These are phyloP conservation scores for Viridothelium virens DNA, from an alignment of 495 filamentous ascomycete species.

Conservation along the genomic window DNA sequence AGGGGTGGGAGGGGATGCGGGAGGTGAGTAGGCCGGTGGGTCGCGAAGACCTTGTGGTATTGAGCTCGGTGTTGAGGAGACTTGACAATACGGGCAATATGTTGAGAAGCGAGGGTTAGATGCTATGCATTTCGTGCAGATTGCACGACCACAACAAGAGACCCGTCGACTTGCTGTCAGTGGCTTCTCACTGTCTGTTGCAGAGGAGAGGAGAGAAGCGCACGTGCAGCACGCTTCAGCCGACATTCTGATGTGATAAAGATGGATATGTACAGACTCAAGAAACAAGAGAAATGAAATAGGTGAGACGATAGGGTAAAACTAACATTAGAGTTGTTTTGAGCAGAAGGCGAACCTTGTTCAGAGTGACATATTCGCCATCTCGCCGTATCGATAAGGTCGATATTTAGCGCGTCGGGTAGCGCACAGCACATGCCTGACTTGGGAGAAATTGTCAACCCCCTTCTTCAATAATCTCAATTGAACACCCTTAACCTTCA, in stretches of 20 bases:
- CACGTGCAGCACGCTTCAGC: slow-evolving; percentile 58
- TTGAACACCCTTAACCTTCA: background rate
- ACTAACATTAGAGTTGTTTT: background rate
- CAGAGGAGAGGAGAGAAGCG: slow-evolving; percentile 43
- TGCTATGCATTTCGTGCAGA: slow-evolving; percentile 60
- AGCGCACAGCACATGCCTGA: slow-evolving; percentile 10
- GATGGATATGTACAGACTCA: background rate
- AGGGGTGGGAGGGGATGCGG: slow-evolving; percentile 22
- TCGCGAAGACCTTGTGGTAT: slow-evolving; percentile 50
- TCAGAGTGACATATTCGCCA: background rate
- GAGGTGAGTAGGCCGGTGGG: slow-evolving; percentile 51
- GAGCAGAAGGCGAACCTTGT: background rate
- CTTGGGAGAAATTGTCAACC: slow-evolving; percentile 17
- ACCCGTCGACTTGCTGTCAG: slow-evolving; percentile 25
- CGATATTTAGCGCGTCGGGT: slow-evolving; percentile 12
- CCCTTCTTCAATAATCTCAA: background rate
- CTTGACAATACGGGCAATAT: slow-evolving; percentile 61
- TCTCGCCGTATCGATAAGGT: slow-evolving; percentile 2
- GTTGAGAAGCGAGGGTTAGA: slow-evolving; percentile 60
- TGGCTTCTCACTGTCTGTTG: slow-evolving; percentile 20
- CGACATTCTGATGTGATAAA: slow-evolving; percentile 17
- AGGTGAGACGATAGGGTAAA: background rate
- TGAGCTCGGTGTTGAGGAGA: slow-evolving; percentile 43
- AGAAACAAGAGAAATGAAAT: background rate
- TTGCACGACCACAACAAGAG: slow-evolving; percentile 57